Base-by-base conservation (phyloP, 495 filamentous ascomycete genomes). In the Chaetomium fimeti region DNA sequence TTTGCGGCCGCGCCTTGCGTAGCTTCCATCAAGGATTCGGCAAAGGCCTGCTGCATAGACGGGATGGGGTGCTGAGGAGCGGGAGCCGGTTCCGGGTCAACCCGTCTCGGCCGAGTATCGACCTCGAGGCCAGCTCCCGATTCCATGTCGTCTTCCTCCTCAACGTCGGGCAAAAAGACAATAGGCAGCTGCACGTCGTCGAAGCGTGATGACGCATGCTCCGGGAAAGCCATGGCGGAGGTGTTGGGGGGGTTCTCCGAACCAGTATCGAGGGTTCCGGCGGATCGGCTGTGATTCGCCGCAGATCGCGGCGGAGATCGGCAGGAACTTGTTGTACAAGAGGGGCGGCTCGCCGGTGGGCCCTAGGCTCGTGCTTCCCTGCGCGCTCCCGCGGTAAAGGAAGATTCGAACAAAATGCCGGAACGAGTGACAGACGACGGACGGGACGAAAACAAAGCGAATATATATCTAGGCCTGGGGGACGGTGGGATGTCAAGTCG, bases 11-110 rank as follows among this genome's bases (percentile, higher is more conserved):
- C 76, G 25, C 78, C 71, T 13, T 77, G 74, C 12, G 85, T 83
- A 22, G 89, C 86, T 69, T 96, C 92, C 28, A 84, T 66, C 59
- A 98, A 88, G 3, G 92, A 97, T 76, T 98, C 94, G 71, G 93
- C 89, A 71, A 98, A 97, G 54, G 94, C 91, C 55, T 85, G 90
- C 71, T 97, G 94, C 82, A 98, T 89, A 57, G 85, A 85, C 18
- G 87, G 76, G 61, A 98, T 89, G 2, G 94, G 94, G 75, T 79
- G 70, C 16, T 66, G 70, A 32, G 69, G 73, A 18, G 63, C 69
- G n/a, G 74, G 63, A 38, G 71, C 56, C 42, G 65, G 53, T 42
- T 42, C 62, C 12, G 69, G 56, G 29, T 71, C 63, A 28, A 56
- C 45, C 16, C 25, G 60, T 22, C 49, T 59, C 54, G 47, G 45